Evolutionary conservation across 805 yeast species (phyloP), one percentile per base, ranked within the genome.

Genomic region (Cyberlindnera nakhonratchasimensis): DNA sequence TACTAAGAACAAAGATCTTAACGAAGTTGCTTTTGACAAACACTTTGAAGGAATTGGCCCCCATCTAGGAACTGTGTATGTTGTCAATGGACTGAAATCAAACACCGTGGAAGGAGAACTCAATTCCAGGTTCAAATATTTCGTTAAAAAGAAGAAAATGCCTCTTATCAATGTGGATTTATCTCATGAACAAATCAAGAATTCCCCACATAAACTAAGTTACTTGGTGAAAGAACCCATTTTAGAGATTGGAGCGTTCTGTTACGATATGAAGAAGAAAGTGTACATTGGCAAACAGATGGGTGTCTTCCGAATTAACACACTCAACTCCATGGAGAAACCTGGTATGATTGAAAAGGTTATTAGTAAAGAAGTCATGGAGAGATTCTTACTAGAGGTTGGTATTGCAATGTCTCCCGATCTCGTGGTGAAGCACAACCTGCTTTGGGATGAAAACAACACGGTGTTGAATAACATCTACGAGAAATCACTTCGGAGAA

Each of bases 361-460:
- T 9, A 72, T 91, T 2, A 82, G 90, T 24, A 31, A 13, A 16
- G 42, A 25, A 19, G 37, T 38, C 19, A 18, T 38, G 25, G 42
- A 31, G 28, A 18, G 24, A 21, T 38, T 31, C 32, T 20, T 38
- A 16, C 46, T 52, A 11, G 74, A 69, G 42, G 74, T 83, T 43
- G 64, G 65, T 2, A 69, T 67, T 25, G 45, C 60, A 11, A 50
- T 65, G 5, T 64, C 68, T 0, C 51, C 70, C 17, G 82, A 77
- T 6, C 64, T 87, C n/a, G 67, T 77, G 55, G 66, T 71, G 10
- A 79, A 79, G 22, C 95, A 89, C 53, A 84, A 88, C 48, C 74
- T 81, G 22, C 64, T 90, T 19, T 90, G 97, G 97, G 93, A 95
- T 6, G 96, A 90, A 58, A 89, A 89, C 61, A 95, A 95, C 25